A percentile compares a stretch with the other conserved stretches of the same genome.
These are phyloP conservation scores for Backusella liffmaniae DNA, from an alignment of 192 early-diverging fungal species.

Conservation along the genomic window DNA sequence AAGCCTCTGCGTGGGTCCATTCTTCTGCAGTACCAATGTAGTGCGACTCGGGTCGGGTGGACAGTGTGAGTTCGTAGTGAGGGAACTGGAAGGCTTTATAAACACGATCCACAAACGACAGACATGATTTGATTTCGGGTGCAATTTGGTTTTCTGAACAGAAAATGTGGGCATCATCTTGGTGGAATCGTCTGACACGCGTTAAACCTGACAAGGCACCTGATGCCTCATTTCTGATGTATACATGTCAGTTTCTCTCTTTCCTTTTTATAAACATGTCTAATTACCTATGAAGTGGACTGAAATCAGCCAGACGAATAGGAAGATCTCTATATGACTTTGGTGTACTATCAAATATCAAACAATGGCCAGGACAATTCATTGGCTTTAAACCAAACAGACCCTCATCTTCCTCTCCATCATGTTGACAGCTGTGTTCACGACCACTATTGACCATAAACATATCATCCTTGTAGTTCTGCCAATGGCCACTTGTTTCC, in stretches of 20 bases:
- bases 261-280: neutral
- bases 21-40: constrained; percentile 71
- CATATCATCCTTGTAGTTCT: constrained; percentile 96
- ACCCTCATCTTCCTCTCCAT: constrained; percentile 45
- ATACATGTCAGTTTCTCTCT: constrained; percentile 11
- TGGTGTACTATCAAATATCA: constrained; percentile 79
- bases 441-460: constrained; percentile 61
- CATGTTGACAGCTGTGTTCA: constrained; percentile 25
- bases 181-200: constrained; percentile 91
- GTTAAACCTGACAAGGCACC: constrained; percentile 90
- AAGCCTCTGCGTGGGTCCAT: constrained; percentile 80
- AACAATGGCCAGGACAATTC: constrained; percentile 97
- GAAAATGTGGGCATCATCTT: constrained; percentile 98
- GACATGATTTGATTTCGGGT: constrained; percentile 72
- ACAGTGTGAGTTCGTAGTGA: constrained; percentile 74
- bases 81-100: constrained; percentile 81
- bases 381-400: constrained; percentile 93
- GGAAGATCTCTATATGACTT: constrained; percentile 90
- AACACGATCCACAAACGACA: constrained; percentile 77
- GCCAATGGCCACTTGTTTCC: constrained; percentile 94
- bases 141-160: constrained; percentile 79
- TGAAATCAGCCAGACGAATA: constrained; percentile 88
- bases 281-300: constrained; percentile 81
- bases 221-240: constrained; percentile 81
- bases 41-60: constrained; percentile 73